Conservation (phyloP, 164 flowering plant species). For the Houttuynia cordata region DNA sequence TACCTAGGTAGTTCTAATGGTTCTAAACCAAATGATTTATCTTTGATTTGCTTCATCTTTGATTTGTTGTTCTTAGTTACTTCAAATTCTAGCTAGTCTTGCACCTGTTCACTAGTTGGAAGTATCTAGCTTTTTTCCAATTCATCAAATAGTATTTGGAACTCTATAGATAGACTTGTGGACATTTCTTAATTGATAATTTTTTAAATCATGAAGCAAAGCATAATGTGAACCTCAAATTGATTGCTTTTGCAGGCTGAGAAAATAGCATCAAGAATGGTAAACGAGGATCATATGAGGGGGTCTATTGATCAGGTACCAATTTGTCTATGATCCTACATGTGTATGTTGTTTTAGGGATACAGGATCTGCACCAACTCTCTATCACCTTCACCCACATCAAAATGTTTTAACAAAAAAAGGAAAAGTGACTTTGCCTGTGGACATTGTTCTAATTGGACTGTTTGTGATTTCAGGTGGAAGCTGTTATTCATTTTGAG, state of each 20-base stretch:
- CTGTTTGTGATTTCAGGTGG: slow-evolving; percentile 41
- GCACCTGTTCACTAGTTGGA: no score
- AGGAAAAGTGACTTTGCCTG: neutral
- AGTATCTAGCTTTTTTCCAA: no score
- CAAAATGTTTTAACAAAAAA: neutral
- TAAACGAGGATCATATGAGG: slow-evolving; percentile 90
- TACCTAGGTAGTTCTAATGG: neutral
- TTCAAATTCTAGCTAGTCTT: no score
- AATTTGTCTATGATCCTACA: no score
- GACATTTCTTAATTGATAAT: neutral
- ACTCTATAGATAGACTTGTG: no score
- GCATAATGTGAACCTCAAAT: neutral
- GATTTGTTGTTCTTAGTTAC: neutral
- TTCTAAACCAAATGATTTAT: slow-evolving; percentile 41
- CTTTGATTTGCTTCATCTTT: neutral
- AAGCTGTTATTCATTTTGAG: slow-evolving; percentile 95
- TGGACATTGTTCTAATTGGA: neutral
- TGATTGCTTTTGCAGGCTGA: slow-evolving; percentile 56
- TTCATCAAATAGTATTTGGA: no score
- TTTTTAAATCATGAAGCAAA: neutral
- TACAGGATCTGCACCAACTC: neutral
- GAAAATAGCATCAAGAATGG: slow-evolving; percentile 97
- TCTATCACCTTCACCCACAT: neutral
- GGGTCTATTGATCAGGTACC: slow-evolving; percentile 98
- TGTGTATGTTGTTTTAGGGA: neutral